Evolutionary conservation across 345 rosid genomes (phyloP).

Genomic region (Gossypium rotundifolium): DNA sequence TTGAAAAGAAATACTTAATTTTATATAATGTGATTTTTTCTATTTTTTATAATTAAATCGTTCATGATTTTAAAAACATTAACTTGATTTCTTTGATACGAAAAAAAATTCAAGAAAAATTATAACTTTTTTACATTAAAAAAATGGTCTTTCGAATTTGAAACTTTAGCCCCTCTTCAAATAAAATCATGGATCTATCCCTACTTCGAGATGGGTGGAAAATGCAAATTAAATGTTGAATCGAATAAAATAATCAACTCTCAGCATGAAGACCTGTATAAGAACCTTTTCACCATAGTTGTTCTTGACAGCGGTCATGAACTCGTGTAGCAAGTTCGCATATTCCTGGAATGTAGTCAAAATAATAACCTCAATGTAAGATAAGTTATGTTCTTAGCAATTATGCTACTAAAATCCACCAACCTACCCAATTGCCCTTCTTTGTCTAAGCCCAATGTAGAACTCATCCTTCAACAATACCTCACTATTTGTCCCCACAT

Average conservation of each 20-base stretch:
- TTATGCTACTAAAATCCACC: slow-evolving; percentile 1
- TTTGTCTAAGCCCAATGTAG: slow-evolving; percentile 78
- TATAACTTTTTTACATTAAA: too few relatives aligned
- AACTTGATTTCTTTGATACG: too few relatives aligned
- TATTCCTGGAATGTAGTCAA: slow-evolving; percentile 50
- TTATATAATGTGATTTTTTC: too few relatives aligned
- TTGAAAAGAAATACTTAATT: too few relatives aligned
- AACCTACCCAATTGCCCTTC: slow-evolving; percentile 79
- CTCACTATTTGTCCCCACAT: slow-evolving; percentile 92
- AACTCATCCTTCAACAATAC: slow-evolving; percentile 71
- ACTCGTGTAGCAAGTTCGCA: slow-evolving; percentile 62
- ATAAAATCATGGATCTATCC: too few relatives aligned
- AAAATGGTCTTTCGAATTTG: too few relatives aligned
- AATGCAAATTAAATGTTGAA: neutral
- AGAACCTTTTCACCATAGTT: slow-evolving; percentile 89
- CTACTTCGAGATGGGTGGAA: neutral
- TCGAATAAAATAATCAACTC: neutral
- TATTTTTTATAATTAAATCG: too few relatives aligned
- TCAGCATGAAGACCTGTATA: slow-evolving; percentile 45
- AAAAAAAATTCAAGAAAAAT: too few relatives aligned
- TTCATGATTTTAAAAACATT: too few relatives aligned
- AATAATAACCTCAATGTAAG: neutral
- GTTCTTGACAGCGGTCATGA: slow-evolving; percentile 87
- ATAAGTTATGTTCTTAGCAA: neutral
- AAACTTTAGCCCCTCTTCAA: too few relatives aligned